Evolutionary conservation across 345 rosid genomes (phyloP).

Genomic region (Eucalyptus curtisii): DNA sequence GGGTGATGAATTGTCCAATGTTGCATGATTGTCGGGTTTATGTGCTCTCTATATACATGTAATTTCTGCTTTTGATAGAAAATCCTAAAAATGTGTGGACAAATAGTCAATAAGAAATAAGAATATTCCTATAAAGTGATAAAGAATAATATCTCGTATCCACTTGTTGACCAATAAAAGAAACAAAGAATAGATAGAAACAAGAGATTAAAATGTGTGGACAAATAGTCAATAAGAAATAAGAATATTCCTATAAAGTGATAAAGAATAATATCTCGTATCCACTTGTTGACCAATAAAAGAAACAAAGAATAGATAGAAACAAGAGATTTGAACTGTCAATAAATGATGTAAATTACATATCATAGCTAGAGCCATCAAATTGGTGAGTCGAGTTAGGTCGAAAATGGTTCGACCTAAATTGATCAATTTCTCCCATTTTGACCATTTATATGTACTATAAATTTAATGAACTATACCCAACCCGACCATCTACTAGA

Average conservation of each 20-base stretch:
- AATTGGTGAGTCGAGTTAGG: not conserved
- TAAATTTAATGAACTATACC: not conserved
- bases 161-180: not conserved
- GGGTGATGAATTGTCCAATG: not conserved
- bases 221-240: not conserved
- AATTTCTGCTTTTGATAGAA: not conserved
- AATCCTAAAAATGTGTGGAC: not conserved
- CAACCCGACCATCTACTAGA: fast-evolving
- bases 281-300: not conserved
- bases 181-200: not conserved
- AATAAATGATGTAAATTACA: not conserved
- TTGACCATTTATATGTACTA: too few relatives aligned
- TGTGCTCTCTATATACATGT: not conserved
- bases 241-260: not conserved
- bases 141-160: not conserved
- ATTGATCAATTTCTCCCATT: not conserved
- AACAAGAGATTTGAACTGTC: not conserved
- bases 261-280: not conserved
- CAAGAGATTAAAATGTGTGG: too few relatives aligned
- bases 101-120: not conserved
- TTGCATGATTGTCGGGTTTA: not conserved
- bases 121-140: not conserved
- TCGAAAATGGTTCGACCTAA: not conserved
- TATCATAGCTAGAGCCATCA: not conserved
- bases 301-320: not conserved